A percentile compares a stretch with the other conserved stretches of the same genome.
phyloP scores from a whole-genome alignment of 768 basidiomycete genomes.

The Kwoniella heveanensis region DNA sequence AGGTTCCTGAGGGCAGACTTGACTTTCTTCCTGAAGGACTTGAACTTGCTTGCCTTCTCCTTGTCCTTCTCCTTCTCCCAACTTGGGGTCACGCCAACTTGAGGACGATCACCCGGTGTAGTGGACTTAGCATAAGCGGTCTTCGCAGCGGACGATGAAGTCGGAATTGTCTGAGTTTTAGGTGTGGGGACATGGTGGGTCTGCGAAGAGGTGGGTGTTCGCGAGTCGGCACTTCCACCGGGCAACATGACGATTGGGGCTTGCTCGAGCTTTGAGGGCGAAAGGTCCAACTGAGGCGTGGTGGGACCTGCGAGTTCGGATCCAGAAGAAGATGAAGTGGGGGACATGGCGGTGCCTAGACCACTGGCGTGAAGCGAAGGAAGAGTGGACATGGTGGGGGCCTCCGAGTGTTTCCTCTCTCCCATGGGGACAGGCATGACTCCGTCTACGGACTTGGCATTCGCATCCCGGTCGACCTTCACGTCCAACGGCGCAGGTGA shows the following conservation, averaged over 20 bases:
- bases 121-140: not conserved
- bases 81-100: not conserved
- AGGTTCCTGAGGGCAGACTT: conserved; percentile 8
- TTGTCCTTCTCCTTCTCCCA: not conserved
- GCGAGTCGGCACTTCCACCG: not conserved
- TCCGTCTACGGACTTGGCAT: not conserved
- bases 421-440: not conserved
- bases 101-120: not conserved
- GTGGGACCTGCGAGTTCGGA: not conserved
- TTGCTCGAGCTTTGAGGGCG: not conserved
- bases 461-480: not conserved
- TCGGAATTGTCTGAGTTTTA: not conserved
- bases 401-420: conserved; percentile 5
- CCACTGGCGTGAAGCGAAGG: not conserved
- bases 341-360: conserved; percentile 6
- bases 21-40: conserved; percentile 16
- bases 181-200: not conserved
- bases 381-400: not conserved
- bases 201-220: not conserved
- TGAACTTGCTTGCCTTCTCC: conserved; percentile 16
- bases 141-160: not conserved
- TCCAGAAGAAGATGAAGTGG: conserved; percentile 2
- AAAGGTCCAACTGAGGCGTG: not conserved
- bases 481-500: not conserved
- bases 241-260: not conserved